phyloP scores from a whole-genome alignment of 345 rosid genomes.

The Moringa oleifera region DNA sequence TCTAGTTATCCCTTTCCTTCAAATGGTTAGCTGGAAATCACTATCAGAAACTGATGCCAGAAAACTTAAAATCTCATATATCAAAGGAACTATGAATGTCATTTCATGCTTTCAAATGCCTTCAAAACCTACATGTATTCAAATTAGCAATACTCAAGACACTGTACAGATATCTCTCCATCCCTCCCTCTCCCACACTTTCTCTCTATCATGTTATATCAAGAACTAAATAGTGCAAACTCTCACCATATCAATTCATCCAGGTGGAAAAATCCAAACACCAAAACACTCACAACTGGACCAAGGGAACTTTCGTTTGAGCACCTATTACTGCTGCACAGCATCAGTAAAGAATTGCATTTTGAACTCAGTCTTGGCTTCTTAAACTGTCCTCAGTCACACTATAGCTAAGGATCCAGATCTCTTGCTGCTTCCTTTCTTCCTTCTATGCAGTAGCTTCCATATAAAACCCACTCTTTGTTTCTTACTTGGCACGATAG shows the following conservation, averaged over 20 bases:
- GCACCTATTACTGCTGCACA: background rate
- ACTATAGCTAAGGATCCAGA: conserved; percentile 9
- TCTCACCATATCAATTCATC: background rate
- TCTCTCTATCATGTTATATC: background rate
- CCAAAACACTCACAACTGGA: background rate
- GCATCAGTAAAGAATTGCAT: background rate
- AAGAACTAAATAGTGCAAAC: background rate
- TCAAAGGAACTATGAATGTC: background rate
- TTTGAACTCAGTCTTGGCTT: background rate
- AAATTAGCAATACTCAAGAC: background rate
- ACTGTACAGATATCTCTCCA: background rate
- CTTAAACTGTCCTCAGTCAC: background rate
- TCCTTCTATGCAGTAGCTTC: conserved; percentile 67
- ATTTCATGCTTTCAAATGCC: background rate
- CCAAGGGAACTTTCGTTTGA: background rate
- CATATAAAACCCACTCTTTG: conserved; percentile 56
- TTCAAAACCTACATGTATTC: background rate
- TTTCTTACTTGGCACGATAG: conserved; percentile 47
- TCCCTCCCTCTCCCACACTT: background rate
- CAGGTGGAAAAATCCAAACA: background rate
- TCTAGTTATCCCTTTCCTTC: too few species aligned
- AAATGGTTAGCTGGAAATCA: too few species aligned
- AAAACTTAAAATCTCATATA: background rate
- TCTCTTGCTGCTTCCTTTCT: conserved; percentile 52
- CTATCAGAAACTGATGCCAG: background rate